Conservation (phyloP, 148 eudicot genomes). For the Heliosperma pusillum region DNA sequence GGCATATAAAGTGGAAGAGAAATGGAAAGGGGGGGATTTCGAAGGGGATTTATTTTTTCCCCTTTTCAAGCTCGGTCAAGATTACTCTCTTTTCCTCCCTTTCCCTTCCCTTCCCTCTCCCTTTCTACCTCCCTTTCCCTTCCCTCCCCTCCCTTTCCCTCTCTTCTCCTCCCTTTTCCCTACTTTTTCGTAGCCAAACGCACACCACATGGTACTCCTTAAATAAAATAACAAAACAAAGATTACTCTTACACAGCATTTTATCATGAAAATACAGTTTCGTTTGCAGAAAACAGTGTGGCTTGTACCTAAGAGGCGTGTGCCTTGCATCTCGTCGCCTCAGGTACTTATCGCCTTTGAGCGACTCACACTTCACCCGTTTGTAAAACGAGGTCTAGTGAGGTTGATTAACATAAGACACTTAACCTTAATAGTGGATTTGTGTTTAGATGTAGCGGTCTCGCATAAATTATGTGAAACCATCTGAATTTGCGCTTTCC, state of each 20-base stretch:
- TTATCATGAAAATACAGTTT: background rate
- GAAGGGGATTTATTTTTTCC: too few relatives aligned
- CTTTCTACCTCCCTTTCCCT: background rate
- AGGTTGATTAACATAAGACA: background rate
- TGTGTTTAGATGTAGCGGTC: background rate
- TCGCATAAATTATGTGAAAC: background rate
- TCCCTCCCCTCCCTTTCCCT: background rate
- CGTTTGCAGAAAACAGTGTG: background rate
- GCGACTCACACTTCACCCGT: background rate
- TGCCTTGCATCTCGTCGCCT: background rate
- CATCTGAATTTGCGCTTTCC: background rate
- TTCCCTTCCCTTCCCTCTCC: background rate
- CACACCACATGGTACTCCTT: too few relatives aligned
- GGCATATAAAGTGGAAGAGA: background rate
- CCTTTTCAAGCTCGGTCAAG: too few relatives aligned
- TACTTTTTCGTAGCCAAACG: too few relatives aligned
- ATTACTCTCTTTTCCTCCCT: background rate
- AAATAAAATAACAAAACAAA: background rate
- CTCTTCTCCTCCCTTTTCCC: background rate
- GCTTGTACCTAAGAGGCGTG: background rate
- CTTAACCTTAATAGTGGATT: background rate
- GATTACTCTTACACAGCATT: background rate
- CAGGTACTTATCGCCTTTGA: background rate
- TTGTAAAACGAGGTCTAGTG: background rate
- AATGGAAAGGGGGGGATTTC: background rate